These are phyloP conservation scores for Monosporascus sp. DNA, from an alignment of 2,329 filamentous ascomycete species.

Conservation along the genomic window DNA sequence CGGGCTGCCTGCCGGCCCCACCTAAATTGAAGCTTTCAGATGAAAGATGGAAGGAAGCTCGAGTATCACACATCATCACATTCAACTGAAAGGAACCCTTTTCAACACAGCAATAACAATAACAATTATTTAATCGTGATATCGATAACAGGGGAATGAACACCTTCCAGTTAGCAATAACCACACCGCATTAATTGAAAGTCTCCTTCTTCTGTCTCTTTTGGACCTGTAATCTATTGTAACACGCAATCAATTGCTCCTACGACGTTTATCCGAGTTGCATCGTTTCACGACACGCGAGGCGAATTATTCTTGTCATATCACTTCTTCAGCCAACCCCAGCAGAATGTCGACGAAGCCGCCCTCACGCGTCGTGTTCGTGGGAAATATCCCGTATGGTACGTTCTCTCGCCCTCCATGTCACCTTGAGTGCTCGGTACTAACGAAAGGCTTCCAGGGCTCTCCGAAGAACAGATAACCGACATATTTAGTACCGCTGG, in stretches of 20 bases:
- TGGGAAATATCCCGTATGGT: conserved; percentile 84
- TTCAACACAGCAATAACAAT: too few relatives aligned
- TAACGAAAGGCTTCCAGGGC: conserved; percentile 48
- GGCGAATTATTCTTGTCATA: not conserved
- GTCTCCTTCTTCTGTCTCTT: too few relatives aligned
- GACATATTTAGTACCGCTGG: conserved; percentile 90
- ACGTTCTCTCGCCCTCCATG: conserved; percentile 9
- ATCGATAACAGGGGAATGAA: too few relatives aligned
- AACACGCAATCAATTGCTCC: not conserved
- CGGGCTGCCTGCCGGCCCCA: too few relatives aligned
- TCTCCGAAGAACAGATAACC: conserved; percentile 92
- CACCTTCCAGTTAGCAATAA: too few relatives aligned
- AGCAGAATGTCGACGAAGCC: conserved; percentile 62
- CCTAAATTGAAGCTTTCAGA: too few relatives aligned
- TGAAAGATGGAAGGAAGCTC: too few relatives aligned
- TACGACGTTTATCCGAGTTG: not conserved
- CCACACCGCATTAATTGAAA: too few relatives aligned
- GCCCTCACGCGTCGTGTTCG: conserved; percentile 74
- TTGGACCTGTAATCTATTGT: too few relatives aligned
- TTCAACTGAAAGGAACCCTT: too few relatives aligned
- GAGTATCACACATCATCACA: too few relatives aligned
- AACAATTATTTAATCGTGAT: too few relatives aligned
- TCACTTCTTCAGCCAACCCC: conserved; percentile 28
- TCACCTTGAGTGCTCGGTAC: not conserved
- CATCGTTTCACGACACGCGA: not conserved